These are phyloP conservation scores for Fagus sylvatica DNA, from an alignment of 306 rosid species.

Conservation along the genomic window DNA sequence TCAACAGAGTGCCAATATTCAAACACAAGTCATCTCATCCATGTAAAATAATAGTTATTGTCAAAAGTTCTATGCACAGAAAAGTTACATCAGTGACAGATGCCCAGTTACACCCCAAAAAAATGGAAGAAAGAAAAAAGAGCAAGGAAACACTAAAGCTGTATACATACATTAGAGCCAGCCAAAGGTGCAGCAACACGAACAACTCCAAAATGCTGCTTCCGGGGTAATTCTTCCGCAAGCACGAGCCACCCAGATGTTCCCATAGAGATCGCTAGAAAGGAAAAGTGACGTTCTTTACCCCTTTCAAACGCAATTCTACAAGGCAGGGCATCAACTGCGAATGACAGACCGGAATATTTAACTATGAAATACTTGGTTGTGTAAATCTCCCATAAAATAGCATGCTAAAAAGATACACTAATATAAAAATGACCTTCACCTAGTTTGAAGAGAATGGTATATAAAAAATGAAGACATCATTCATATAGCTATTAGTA, in stretches of 20 bases:
- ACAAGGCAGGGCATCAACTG: constrained; percentile 84
- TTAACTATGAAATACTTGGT: constrained; percentile 13
- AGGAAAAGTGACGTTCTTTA: constrained; percentile 68
- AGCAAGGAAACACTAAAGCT: constrained; percentile 3
- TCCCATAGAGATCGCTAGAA: constrained; percentile 70
- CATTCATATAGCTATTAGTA: not conserved
- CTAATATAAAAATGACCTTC: not conserved
- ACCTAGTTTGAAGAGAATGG: not conserved
- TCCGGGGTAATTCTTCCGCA: constrained; percentile 77
- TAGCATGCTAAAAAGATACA: not conserved
- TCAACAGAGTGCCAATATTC: not conserved
- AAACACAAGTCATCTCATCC: not conserved
- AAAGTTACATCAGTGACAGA: not conserved
- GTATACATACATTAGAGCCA: constrained; percentile 73
- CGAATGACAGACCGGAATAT: constrained; percentile 31
- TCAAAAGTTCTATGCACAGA: not conserved
- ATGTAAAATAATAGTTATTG: not conserved
- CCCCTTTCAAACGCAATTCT: constrained; percentile 94
- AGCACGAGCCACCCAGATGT: constrained; percentile 78
- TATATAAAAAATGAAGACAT: not conserved
- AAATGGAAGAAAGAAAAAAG: not conserved
- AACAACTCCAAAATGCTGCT: constrained; percentile 62
- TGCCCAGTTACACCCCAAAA: not conserved
- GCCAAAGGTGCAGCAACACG: constrained; percentile 85
- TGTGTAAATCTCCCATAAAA: not conserved